Percentiles rank a stretch among this genome's conserved stretches.
These are phyloP conservation scores for Xylaria sp. DNA, from an alignment of 2,329 filamentous ascomycete genomes.

Conservation along the genomic window DNA sequence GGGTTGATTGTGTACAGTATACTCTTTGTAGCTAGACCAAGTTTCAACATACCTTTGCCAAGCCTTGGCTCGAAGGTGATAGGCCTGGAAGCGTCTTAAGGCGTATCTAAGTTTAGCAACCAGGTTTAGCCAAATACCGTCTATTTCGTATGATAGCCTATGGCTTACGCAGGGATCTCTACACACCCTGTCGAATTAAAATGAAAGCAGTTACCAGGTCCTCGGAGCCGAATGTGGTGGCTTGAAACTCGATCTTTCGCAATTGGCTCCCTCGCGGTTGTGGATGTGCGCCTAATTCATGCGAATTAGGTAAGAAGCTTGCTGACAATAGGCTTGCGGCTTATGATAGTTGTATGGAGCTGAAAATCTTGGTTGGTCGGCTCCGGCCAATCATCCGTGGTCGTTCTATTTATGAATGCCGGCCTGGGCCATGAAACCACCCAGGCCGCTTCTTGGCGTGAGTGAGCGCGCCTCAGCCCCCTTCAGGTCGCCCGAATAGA, in stretches of 20 bases:
- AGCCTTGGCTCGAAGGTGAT: constrained; percentile 6
- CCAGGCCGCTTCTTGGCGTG: not conserved
- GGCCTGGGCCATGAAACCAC: not conserved
- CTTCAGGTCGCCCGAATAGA: not conserved
- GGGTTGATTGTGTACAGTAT: too few relatives aligned
- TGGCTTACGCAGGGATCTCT: not conserved
- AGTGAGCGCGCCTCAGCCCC: not conserved
- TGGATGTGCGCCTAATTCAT: not conserved
- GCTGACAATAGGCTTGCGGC: not conserved
- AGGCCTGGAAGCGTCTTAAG: too few relatives aligned
- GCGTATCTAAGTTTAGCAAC: not conserved
- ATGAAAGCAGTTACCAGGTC: not conserved
- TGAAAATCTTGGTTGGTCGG: not conserved
- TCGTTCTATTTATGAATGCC: constrained; percentile 7
- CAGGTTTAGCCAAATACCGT: not conserved
- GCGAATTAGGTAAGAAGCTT: not conserved
- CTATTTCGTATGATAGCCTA: not conserved
- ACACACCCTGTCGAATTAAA: not conserved
- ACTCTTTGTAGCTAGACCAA: too few relatives aligned
- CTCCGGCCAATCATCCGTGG: not conserved
- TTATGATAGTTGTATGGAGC: not conserved
- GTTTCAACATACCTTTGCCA: too few relatives aligned
- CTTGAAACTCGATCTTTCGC: not conserved
- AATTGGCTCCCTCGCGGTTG: not conserved
- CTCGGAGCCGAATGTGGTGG: not conserved